Evolutionary conservation across 176 grass and related monocot species (phyloP), one percentile per base, ranked within the genome.

Genomic region (Areca catechu): DNA sequence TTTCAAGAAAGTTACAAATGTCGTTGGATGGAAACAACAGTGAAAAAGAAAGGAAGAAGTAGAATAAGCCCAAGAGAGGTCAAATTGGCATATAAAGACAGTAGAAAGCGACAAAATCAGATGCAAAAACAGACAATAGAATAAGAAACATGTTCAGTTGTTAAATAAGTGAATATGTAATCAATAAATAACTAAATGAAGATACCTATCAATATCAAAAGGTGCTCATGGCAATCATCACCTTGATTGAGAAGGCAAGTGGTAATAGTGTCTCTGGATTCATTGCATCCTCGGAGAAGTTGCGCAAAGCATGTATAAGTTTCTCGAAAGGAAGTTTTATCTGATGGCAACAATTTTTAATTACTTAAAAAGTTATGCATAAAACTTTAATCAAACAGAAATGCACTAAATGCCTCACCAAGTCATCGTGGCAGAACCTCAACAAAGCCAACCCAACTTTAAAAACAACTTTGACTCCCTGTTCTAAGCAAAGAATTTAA

Each of bases 401-500:
- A 61, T 22, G 29, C 24, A 80, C 5, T n/a, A 67, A 21, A 68
- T 49, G 72, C 61, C 80, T 82, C 28, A 92, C 93, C 76, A 98
- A 69, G 57, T 92, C 84, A 75, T 98, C 81, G 74, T 98, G 87
- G 64, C 87, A 83, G 73, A 80, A 89, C 80, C 66, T 92, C 67
- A 98, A 53, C 47, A 98, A 78, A 62, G 81, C 87, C 66, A 98
- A 73, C 62, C 93, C 93, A 70, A 98, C 73, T 82, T 98, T 76
- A 43, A 98, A 98, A 37, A 92, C 81, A 49, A 98, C 75, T 86
- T 88, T 85, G 50, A 89, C 84, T 67, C 93, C 93, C 93, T 98
- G 56, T 19, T 14, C 10, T 43, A 12, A 14, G 9, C 34, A 43
- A 12, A 14, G 34, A 43, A 43, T 43, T 43, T 43, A 3, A 43